Base-by-base conservation (phyloP, 2,329 filamentous ascomycete genomes). In the Ceratocystis lukuohia region DNA sequence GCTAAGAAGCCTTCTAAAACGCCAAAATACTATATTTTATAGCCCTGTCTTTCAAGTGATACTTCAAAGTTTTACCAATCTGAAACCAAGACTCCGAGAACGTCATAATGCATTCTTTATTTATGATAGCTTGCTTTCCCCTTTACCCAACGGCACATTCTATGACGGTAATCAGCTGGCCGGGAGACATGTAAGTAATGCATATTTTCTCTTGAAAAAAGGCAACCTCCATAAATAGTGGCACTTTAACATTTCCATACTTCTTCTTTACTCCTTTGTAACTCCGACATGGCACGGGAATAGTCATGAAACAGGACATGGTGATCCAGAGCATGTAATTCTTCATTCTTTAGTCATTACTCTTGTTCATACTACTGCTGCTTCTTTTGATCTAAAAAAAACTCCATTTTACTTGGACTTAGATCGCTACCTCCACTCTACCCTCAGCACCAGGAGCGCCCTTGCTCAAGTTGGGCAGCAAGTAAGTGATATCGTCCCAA, bases 401-500 rank as follows among this genome's bases (percentile, higher is more conserved):
- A 74, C 72, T 70, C 70, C 25, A 64, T 37, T 33, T 46, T 68
- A 61, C 65, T 61, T 69, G 65, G 65, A 70, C 71, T 76, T 81
- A 89, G 76, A 94, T 82, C 76, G 87, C 84, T 72, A 96, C 91
- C 82, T 96, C 91, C 69, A 96, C 91, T 81, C 91, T 86, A 72
- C 89, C 89, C 80, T 95, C 90, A 70, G 82, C 82, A 72, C 89
- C 90, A 69, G 86, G 84, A 68, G 85, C 83, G 70, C 86, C 85
- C 68, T 83, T 83, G 73, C 83, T 81, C 69, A 96, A 81, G 78
- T 84, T 89, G 74, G 91, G 91, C 72, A 96, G 87, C 72, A 96
- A 84, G 80, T 96, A 96, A 71, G 91, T 96, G 76, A 96, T 96
- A 77, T 96, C 92, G 77, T 96, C 94, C 94, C 94, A 97, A 76